Conservation (phyloP, 306 rosid genomes). For the Sicyos edulis region DNA sequence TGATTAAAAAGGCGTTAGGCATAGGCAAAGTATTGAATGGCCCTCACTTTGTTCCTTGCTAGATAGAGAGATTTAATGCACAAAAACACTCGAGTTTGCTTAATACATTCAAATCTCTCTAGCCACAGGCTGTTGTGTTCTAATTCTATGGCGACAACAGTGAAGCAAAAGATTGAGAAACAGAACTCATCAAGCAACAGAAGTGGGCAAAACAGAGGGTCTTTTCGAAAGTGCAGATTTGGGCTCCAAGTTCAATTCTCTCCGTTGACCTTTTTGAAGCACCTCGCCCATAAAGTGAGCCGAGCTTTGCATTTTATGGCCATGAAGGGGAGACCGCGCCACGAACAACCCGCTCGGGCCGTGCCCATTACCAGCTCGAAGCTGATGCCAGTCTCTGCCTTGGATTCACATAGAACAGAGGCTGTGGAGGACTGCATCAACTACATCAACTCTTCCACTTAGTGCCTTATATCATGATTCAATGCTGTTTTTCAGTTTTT, state of each 20-base stretch:
- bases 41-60: constrained; percentile 23
- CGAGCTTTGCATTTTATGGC: constrained; percentile 39
- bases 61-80: constrained; percentile 2
- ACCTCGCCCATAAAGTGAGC: no score
- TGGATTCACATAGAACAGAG: constrained; percentile 56
- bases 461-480: no score
- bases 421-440: constrained; percentile 86
- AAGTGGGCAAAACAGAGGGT: no score
- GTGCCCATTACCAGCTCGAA: constrained; percentile 31
- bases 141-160: neutral
- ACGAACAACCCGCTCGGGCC: constrained; percentile 27
- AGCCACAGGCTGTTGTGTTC: no score
- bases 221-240: constrained; percentile 24
- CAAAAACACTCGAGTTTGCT: constrained; percentile 13
- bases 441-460: constrained; percentile 72
- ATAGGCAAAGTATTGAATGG: constrained; percentile 13
- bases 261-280: no score
- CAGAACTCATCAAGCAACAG: constrained; percentile 18
- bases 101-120: no score
- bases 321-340: constrained; percentile 28
- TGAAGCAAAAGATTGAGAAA: neutral
- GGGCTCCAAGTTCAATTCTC: no score
- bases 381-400: constrained; percentile 26
- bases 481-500: no score
- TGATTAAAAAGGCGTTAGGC: neutral